These are phyloP conservation scores for Thelonectria blattea DNA, from an alignment of 2,329 filamentous ascomycete genomes.

Conservation along the genomic window DNA sequence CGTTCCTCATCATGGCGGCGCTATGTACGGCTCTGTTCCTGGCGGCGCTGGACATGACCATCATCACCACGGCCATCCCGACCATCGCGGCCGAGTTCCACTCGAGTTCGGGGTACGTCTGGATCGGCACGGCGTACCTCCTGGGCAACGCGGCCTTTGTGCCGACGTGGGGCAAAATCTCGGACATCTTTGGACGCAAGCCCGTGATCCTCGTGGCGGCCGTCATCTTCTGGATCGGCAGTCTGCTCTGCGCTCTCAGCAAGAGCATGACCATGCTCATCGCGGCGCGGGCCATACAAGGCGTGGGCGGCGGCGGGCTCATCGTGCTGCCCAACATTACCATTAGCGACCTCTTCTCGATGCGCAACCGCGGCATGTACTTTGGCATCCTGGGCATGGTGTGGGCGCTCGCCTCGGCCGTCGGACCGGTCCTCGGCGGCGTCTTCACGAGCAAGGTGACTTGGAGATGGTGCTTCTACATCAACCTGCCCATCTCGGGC, in stretches of 20 bases:
- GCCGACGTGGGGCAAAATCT: conserved; percentile 72
- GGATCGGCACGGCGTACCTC: conserved; percentile 78
- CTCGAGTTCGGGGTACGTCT: conserved; percentile 74
- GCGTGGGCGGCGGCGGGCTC: conserved; percentile 62
- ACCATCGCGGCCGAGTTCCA: conserved; percentile 68
- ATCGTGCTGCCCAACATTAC: conserved; percentile 66
- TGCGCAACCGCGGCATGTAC: conserved; percentile 57
- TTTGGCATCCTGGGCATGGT: conserved; percentile 60
- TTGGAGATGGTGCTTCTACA: conserved; percentile 76
- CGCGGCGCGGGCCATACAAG: conserved; percentile 61
- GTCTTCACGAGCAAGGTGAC: conserved; percentile 66
- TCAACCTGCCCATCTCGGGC: conserved; percentile 62
- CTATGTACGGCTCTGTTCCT: conserved; percentile 57
- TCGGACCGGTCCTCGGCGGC: conserved; percentile 73
- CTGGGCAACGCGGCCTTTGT: conserved; percentile 71
- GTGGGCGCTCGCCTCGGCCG: conserved; percentile 69
- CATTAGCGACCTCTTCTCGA: conserved; percentile 61
- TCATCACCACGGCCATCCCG: conserved; percentile 71
- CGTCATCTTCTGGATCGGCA: conserved; percentile 60
- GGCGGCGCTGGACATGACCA: conserved; percentile 63
- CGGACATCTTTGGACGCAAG: conserved; percentile 65
- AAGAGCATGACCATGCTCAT: conserved; percentile 59
- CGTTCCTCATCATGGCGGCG: conserved; percentile 48
- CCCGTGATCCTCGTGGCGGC: conserved; percentile 58
- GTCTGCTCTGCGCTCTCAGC: conserved; percentile 59